These are phyloP conservation scores for Laguncularia racemosa DNA, from an alignment of 345 rosid species.

Conservation along the genomic window DNA sequence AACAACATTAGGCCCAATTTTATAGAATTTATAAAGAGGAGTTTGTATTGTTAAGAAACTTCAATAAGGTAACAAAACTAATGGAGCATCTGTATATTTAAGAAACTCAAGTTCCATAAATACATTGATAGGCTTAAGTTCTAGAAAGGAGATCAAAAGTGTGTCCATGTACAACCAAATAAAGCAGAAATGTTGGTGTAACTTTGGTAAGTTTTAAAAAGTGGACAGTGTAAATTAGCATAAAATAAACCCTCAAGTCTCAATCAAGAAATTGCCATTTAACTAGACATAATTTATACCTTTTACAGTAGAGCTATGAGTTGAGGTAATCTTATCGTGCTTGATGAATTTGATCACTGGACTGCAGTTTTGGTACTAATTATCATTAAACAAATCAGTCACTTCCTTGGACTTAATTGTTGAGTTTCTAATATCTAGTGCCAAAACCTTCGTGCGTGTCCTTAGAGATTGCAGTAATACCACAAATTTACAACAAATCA, in stretches of 20 bases:
- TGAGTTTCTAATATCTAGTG: conserved; percentile 5
- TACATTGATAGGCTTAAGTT: too few species aligned
- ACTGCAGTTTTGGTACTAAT: conserved; percentile 24
- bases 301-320: conserved; percentile 87
- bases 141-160: too few species aligned
- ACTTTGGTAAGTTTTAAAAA: too few species aligned
- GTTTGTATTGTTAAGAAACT: too few species aligned
- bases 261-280: neutral
- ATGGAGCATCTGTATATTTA: too few species aligned
- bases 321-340: conserved; percentile 44
- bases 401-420: conserved; percentile 15
- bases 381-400: conserved; percentile 6
- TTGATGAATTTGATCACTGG: conserved; percentile 32
- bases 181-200: too few species aligned
- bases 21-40: too few species aligned
- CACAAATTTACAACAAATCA: conserved; percentile 48
- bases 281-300: conserved; percentile 27
- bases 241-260: neutral
- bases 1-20: too few species aligned
- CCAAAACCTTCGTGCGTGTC: conserved; percentile 13
- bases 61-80: too few species aligned
- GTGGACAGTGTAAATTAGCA: neutral
- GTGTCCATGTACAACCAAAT: too few species aligned
- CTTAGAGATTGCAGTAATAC: conserved; percentile 14
- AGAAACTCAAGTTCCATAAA: too few species aligned